Evolutionary conservation across 2,329 filamentous ascomycete genomes (phyloP).

Genomic region (Paecilomyces sp.): DNA sequence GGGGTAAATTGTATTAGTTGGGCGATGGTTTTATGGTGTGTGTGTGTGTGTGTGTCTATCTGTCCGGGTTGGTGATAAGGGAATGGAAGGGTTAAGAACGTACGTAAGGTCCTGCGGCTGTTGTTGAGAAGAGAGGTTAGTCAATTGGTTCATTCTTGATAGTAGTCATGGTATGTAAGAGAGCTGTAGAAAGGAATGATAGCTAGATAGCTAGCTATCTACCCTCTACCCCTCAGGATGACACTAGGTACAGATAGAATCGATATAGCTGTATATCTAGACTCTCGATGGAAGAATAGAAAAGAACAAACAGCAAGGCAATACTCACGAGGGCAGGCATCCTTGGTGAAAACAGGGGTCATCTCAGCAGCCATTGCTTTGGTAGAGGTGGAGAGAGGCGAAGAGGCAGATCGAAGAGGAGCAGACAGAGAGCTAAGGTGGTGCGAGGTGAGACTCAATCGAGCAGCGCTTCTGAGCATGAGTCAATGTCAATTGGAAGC

Average conservation of each 20-base stretch:
- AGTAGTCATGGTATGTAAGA: neutral
- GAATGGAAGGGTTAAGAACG: constrained; percentile 9
- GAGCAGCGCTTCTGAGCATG: neutral
- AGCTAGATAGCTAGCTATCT: constrained; percentile 6
- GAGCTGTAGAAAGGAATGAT: neutral
- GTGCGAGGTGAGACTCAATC: neutral
- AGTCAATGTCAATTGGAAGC: neutral
- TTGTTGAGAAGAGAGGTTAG: neutral
- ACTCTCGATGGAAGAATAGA: neutral
- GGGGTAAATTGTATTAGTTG: constrained; percentile 7
- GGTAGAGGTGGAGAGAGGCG: neutral
- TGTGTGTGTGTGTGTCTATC: neutral
- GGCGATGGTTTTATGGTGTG: neutral
- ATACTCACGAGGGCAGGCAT: constrained; percentile 40
- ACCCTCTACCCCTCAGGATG: neutral
- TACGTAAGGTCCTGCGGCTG: constrained; percentile 39
- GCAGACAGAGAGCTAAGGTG: neutral
- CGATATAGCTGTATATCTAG: neutral
- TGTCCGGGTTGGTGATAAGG: neutral
- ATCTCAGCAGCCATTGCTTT: constrained; percentile 17
- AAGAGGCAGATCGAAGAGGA: neutral
- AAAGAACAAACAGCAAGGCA: neutral
- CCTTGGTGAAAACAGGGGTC: constrained; percentile 32
- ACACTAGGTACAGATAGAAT: neutral
- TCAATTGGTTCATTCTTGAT: neutral